These are phyloP conservation scores for Hypocreales sp. DNA, from an alignment of 2,329 filamentous ascomycete species.

Conservation along the genomic window DNA sequence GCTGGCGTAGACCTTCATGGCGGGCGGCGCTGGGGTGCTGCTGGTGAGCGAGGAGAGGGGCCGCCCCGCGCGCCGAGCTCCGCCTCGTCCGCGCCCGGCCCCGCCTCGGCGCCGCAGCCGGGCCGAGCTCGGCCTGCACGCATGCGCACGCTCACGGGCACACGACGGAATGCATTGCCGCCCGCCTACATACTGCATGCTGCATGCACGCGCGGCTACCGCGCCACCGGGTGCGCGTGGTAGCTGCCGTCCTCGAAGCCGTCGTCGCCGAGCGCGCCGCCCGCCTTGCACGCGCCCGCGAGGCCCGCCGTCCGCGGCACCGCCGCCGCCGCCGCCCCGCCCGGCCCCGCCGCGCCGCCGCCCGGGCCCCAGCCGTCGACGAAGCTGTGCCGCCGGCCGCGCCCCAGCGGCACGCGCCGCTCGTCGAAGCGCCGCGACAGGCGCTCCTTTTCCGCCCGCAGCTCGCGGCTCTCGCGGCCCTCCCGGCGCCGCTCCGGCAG, in stretches of 20 bases:
- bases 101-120: not conserved
- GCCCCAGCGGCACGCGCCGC: slow-evolving; percentile 10
- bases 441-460: slow-evolving; percentile 17
- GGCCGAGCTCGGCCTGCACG: not conserved
- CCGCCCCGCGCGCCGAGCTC: too few relatives aligned
- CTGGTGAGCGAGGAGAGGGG: too few relatives aligned
- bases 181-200: too few relatives aligned
- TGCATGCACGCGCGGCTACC: too few relatives aligned
- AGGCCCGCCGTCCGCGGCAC: slow-evolving; percentile 15
- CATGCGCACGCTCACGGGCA: too few relatives aligned
- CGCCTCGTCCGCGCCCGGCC: too few relatives aligned
- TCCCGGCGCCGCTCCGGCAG: slow-evolving; percentile 9
- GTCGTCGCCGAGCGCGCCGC: slow-evolving; percentile 7
- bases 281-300: slow-evolving; percentile 13
- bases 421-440: slow-evolving; percentile 22
- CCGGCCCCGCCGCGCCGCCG: slow-evolving; percentile 8
- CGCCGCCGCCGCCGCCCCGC: slow-evolving; percentile 4
- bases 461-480: slow-evolving; percentile 9
- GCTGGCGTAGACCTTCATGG: slow-evolving; percentile 44
- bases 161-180: not conserved
- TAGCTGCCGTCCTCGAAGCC: slow-evolving; percentile 19
- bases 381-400: slow-evolving; percentile 16
- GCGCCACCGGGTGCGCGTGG: slow-evolving; percentile 17
- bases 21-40: slow-evolving; percentile 1
- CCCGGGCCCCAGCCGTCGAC: slow-evolving; percentile 17